Evolutionary conservation across 192 early-diverging fungal genomes (phyloP).

Genomic region (Paraglomus brasilianum): DNA sequence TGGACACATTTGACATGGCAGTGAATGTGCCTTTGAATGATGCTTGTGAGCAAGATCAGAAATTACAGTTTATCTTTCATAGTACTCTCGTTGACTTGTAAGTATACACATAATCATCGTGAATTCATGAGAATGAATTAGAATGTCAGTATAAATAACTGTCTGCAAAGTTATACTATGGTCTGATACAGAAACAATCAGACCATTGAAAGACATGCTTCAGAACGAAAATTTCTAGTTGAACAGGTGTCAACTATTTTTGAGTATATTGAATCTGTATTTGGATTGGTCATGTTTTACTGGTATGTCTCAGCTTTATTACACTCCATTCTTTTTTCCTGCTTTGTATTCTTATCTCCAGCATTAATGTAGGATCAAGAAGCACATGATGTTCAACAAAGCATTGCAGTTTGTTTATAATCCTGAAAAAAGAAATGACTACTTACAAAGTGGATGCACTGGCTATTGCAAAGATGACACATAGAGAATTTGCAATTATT

Average conservation of each 20-base stretch:
- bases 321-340: constrained; percentile 11
- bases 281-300: constrained; percentile 16
- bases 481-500: constrained; percentile 7
- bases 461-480: constrained; percentile 18
- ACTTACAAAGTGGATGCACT: constrained; percentile 3
- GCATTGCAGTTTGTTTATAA: constrained; percentile 20
- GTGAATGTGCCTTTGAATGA: constrained; percentile 5
- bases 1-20: constrained; percentile 8
- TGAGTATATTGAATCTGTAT: constrained; percentile 24
- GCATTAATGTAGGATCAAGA: constrained; percentile 4
- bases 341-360: constrained; percentile 17
- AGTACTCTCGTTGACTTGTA: constrained; percentile 1
- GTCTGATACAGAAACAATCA: neutral
- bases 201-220: constrained; percentile 17
- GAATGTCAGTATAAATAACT: too few relatives aligned
- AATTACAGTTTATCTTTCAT: constrained; percentile 17
- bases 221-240: constrained; percentile 19
- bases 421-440: neutral
- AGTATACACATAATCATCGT: constrained; percentile 11
- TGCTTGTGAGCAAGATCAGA: constrained; percentile 10
- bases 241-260: constrained; percentile 13
- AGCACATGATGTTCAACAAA: constrained; percentile 16
- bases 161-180: constrained; percentile 26
- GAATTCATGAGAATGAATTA: too few relatives aligned
- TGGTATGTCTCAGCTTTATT: constrained; percentile 22